Conservation (phyloP, 768 basidiomycete genomes). For the Fibroporia radiculosa region DNA sequence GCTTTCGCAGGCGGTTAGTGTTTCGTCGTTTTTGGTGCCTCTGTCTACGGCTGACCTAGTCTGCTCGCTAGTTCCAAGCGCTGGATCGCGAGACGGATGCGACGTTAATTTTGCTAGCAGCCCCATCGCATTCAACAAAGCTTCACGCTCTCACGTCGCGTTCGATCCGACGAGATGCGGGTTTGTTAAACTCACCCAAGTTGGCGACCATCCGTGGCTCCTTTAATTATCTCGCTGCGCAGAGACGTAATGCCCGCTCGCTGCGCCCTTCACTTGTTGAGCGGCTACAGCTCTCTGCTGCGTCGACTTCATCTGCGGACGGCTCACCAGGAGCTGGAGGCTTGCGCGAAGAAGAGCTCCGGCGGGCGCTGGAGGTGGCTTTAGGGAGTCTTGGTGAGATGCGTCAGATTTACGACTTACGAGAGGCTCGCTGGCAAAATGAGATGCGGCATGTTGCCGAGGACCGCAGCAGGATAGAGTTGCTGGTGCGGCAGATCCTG, state of each 20-base stretch:
- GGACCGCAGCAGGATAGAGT: constrained; percentile 60
- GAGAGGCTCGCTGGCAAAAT: constrained; percentile 55
- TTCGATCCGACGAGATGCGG: constrained; percentile 52
- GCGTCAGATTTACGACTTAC: constrained; percentile 56
- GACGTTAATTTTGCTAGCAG: constrained; percentile 65
- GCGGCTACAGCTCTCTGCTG: constrained; percentile 29
- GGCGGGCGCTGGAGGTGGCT: constrained; percentile 59
- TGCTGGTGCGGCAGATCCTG: constrained; percentile 59
- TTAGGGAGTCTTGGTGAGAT: constrained; percentile 58
- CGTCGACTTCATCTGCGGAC: constrained; percentile 36
- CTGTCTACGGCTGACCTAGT: constrained; percentile 12
- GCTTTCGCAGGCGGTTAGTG: constrained; percentile 59
- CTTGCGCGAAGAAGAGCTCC: constrained; percentile 47
- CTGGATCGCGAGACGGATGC: constrained; percentile 77
- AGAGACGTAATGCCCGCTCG: constrained; percentile 41
- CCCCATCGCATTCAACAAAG: constrained; percentile 67
- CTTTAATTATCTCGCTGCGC: constrained; percentile 53
- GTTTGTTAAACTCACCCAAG: constrained; percentile 37
- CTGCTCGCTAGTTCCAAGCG: constrained; percentile 54
- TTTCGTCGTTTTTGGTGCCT: not conserved
- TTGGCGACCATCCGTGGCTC: constrained; percentile 46
- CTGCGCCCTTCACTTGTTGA: constrained; percentile 43
- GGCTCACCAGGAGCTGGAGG: constrained; percentile 49
- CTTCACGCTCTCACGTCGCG: constrained; percentile 59
- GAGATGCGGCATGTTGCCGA: constrained; percentile 60